Percentiles rank a stretch among this genome's conserved stretches.
phyloP scores from a whole-genome alignment of 345 rosid genomes.

The Euclidium syriacum region DNA sequence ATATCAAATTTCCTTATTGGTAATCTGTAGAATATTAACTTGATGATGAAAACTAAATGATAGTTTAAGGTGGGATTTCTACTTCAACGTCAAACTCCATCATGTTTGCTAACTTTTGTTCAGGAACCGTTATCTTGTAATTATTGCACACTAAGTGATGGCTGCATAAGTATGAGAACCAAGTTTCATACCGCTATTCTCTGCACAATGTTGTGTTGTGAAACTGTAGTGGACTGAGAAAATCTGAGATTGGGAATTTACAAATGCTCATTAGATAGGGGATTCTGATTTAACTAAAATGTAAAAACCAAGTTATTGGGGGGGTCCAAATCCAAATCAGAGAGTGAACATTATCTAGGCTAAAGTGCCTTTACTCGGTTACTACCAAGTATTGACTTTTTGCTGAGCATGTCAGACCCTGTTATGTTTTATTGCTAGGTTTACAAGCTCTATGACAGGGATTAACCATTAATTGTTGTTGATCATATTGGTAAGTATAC shows the following conservation, averaged over 20 bases:
- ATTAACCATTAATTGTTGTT: background rate
- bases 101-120: background rate
- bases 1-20: slow-evolving; percentile 6
- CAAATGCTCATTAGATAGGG: background rate
- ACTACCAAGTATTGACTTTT: background rate
- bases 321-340: too few relatives aligned
- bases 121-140: background rate
- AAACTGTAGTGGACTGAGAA: background rate
- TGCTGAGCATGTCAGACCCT: background rate
- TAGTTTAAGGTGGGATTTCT: background rate
- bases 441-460: background rate
- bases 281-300: background rate
- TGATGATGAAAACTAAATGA: background rate
- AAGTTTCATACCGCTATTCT: background rate
- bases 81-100: background rate
- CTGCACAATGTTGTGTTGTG: background rate
- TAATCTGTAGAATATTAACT: background rate
- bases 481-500: background rate
- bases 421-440: background rate
- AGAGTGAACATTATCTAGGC: background rate
- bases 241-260: background rate
- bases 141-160: background rate
- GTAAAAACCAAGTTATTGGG: too few relatives aligned
- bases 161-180: background rate
- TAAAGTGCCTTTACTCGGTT: too few relatives aligned